Base-by-base conservation (phyloP, 257 asterid species). In the Cinchona pubescens region DNA sequence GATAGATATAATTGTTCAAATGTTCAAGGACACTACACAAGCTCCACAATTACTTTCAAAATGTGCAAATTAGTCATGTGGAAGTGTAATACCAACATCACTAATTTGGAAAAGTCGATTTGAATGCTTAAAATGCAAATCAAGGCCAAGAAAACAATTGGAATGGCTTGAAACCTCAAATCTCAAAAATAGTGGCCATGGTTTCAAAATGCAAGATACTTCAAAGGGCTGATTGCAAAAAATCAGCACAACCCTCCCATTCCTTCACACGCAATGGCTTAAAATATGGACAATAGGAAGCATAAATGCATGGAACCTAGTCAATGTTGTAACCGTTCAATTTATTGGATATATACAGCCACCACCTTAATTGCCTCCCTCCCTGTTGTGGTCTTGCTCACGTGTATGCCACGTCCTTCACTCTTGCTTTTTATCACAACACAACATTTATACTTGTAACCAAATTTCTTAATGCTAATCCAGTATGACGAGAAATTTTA, bases 361-460 rank as follows among this genome's bases (percentile, higher is more conserved):
- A 78, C 82, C 75, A 69, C 25, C 60, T 48, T 65, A 55, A 63
- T 61, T 71, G 72, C 76, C 72, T 79, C 77, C 70, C 5, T 29
- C 55, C 38, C 29, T 21, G n/a, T 73, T 58, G 40, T 25, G 63
- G 38, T 53, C 67, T 27, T 81, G 75, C 85, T 78, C 84, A 89
- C 90, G 91, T 84, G 90, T 73, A 78, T 65, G 87, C 87, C 96
- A 89, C 91, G 85, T 84, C 76, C 76, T 29, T 23, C 72, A 60
- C 82, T 19, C 72, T 75, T 84, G 49, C 79, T 81, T 79, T 82
- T 81, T 81, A n/a, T 78, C 79, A 60, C 85, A 83, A 25, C 34
- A 55, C 60, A 63, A 67, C 58, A 25, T 60, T 82, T 79, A 30
- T n/a, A n/a, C n/a, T n/a, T n/a, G n/a, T n/a, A n/a, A n/a, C n/a